Conservation (phyloP, 106 monocot species). For the Allium fistulosum region DNA sequence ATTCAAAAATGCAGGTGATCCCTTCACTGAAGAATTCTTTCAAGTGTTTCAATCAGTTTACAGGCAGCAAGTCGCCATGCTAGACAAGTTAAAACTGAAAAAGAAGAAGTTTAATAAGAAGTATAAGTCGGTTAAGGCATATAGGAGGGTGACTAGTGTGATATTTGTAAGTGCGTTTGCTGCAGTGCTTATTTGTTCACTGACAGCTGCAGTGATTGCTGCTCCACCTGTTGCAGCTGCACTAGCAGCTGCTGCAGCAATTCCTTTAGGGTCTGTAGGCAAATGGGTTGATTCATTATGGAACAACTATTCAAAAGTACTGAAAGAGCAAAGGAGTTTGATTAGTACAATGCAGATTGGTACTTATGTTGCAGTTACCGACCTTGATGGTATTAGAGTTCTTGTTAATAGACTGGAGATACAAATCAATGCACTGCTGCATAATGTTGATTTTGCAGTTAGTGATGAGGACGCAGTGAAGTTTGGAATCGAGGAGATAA, state of each 20-base stretch:
- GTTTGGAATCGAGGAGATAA: constrained; percentile 66
- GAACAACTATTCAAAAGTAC: constrained; percentile 45
- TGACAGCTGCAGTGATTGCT: constrained; percentile 72
- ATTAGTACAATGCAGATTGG: constrained; percentile 52
- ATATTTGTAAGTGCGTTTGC: constrained; percentile 66
- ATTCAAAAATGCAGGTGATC: constrained; percentile 59
- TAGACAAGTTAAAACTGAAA: constrained; percentile 51
- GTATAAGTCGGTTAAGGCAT: constrained; percentile 40
- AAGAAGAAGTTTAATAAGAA: constrained; percentile 73
- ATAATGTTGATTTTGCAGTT: constrained; percentile 44
- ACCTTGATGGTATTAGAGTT: constrained; percentile 59
- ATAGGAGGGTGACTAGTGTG: constrained; percentile 60
- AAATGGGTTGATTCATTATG: constrained; percentile 81
- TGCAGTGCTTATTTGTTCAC: constrained; percentile 67
- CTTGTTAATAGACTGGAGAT: constrained; percentile 53
- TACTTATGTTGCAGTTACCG: constrained; percentile 45
- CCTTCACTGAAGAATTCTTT: constrained; percentile 83
- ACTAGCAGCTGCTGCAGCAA: constrained; percentile 44
- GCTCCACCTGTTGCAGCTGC: constrained; percentile 78
- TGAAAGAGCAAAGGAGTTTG: constrained; percentile 52
- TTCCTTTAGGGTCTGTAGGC: constrained; percentile 80
- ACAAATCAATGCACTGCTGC: constrained; percentile 36
- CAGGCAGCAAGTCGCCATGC: constrained; percentile 57
- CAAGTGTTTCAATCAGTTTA: constrained; percentile 61
- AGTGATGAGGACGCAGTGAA: constrained; percentile 51